Conservation (phyloP, 768 basidiomycete species). For the Galerina sulciceps region DNA sequence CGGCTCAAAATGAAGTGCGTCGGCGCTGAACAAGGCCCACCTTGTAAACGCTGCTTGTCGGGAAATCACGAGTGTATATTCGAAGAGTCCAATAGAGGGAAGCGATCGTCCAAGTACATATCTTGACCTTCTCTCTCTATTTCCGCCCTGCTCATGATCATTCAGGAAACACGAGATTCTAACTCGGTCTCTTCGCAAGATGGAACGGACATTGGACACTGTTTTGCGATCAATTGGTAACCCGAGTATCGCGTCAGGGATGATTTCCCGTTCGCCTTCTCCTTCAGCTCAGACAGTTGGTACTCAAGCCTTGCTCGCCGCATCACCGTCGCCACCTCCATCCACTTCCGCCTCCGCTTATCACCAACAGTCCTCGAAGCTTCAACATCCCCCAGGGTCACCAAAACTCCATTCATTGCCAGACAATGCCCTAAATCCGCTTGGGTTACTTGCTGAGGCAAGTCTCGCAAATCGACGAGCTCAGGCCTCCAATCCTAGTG, state of each 20-base stretch:
- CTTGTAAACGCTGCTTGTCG: constrained; percentile 84
- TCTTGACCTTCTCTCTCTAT: constrained; percentile 3
- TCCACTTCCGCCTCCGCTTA: constrained; percentile 26
- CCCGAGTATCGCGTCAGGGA: constrained; percentile 75
- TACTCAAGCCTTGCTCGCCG: constrained; percentile 60
- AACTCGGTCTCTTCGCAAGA: constrained; percentile 82
- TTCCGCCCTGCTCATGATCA: constrained; percentile 27
- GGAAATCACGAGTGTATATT: constrained; percentile 93
- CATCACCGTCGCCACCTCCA: constrained; percentile 52
- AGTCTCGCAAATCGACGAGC: constrained; percentile 77
- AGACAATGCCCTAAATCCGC: constrained; percentile 89
- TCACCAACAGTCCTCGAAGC: constrained; percentile 21
- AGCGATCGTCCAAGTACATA: constrained; percentile 79
- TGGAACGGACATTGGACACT: constrained; percentile 92
- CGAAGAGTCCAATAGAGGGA: constrained; percentile 95
- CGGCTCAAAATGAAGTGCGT: constrained; percentile 95
- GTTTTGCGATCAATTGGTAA: constrained; percentile 89
- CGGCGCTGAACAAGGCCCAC: constrained; percentile 87
- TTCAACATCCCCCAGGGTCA: constrained; percentile 51
- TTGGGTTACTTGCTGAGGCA: constrained; percentile 91
- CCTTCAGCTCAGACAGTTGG: constrained; percentile 58
- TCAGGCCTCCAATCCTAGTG: constrained; percentile 46
- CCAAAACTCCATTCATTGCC: constrained; percentile 91
- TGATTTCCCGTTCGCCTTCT: constrained; percentile 83
- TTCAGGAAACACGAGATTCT: constrained; percentile 83